Conservation (phyloP, 192 early-diverging fungal genomes). For the Gorgonomyces haynaldii region DNA sequence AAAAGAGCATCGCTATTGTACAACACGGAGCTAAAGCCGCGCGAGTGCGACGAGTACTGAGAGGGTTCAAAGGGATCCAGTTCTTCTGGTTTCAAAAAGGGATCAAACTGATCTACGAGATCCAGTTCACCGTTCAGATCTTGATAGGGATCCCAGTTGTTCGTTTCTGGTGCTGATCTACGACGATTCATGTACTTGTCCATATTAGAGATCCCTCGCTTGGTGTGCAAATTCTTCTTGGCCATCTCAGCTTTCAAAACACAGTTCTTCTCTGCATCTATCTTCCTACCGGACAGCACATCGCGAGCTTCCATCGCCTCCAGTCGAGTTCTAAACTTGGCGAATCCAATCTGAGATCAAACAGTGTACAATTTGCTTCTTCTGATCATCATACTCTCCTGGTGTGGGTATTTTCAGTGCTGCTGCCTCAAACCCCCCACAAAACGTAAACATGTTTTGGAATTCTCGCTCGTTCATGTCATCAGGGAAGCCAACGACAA, state of each 20-base stretch:
- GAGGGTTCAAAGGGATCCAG: slow-evolving; percentile 6
- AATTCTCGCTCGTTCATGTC: slow-evolving; percentile 99
- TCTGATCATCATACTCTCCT: slow-evolving; percentile 46
- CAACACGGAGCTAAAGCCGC: slow-evolving; percentile 37
- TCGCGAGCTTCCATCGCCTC: slow-evolving; percentile 90
- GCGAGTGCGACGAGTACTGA: background rate
- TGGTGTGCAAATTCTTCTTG: slow-evolving; percentile 95
- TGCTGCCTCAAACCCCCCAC: slow-evolving; percentile 93
- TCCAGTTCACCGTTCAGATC: background rate
- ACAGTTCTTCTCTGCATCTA: slow-evolving; percentile 74
- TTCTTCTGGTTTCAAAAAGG: slow-evolving; percentile 1
- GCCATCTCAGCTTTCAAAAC: slow-evolving; percentile 97
- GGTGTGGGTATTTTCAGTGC: slow-evolving; percentile 79
- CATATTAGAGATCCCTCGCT: slow-evolving; percentile 56
- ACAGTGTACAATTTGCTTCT: slow-evolving; percentile 74
- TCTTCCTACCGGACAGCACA: slow-evolving; percentile 78
- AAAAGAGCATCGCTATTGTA: slow-evolving; percentile 35
- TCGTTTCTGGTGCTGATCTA: slow-evolving; percentile 17
- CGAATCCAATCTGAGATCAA: slow-evolving; percentile 84
- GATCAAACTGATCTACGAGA: slow-evolving; percentile 5
- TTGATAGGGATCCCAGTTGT: background rate
- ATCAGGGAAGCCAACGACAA: slow-evolving; percentile 98
- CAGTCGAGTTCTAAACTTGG: slow-evolving; percentile 81
- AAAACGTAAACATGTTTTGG: slow-evolving; percentile 99
- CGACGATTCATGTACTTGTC: slow-evolving; percentile 6